Base-by-base conservation (phyloP, 352 stramenopile genomes). In the Globisporangium emineosum region DNA sequence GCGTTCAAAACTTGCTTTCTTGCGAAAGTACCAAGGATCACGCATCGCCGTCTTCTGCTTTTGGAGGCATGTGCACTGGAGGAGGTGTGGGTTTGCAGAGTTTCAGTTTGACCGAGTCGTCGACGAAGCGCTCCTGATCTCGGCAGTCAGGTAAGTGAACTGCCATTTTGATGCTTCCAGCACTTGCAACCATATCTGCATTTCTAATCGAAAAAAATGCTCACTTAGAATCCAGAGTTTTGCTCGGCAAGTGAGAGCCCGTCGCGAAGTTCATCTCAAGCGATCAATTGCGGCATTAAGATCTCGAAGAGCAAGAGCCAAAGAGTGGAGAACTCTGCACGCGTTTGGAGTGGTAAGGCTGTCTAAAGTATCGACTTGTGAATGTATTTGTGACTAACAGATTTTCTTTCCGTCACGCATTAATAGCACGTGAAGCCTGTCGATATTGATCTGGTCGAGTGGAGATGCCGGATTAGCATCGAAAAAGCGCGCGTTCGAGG, bases 1-100 rank as follows among this genome's bases (percentile, higher is more conserved):
- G 10, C 40, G 55, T n/a, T 30, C 55, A 29, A 69, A 57, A 29
- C 23, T 27, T 0, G 19, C 27, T 9, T 21, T 76, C 8, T 45
- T 70, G 21, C 19, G n/a, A 2, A 69, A 60, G 12, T 30, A 79
- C 50, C 72, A 79, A 65, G 60, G 45, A 13, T 19, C 40, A 5
- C 62, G 62, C 15, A 70, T 82, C 32, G 64, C 75, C 13, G 13
- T 54, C 3, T 79, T 60, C 30, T 82, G 75, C 66, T 83, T 80
- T 56, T 80, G 75, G 75, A 72, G 62, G 23, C 65, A 63, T 40
- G 65, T 78, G 9, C 77, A 83, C 52, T 57, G 55, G 25, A 55
- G 12, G 1, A 65, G 75, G 8, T 83, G 69, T 13, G 57, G 62
- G 3, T 80, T 75, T 55, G 54, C 15, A 6, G 13, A 32, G 0